Evolutionary conservation across 345 rosid genomes (phyloP), one percentile per base, ranked within the genome.

Genomic region (Eucalyptus leucophloia): DNA sequence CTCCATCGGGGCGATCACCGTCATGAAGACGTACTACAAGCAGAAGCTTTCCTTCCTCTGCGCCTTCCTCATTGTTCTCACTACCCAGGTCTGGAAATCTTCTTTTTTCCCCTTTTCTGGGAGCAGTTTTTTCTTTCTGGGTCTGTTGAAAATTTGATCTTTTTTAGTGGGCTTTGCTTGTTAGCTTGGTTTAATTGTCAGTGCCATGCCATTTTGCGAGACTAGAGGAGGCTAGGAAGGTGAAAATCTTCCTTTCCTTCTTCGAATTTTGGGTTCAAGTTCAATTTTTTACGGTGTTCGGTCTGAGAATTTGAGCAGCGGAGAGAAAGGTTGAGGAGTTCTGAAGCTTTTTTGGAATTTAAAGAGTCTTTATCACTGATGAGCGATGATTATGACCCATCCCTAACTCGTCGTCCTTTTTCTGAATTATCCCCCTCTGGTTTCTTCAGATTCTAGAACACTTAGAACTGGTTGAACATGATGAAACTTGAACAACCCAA

Each of bases 1-100:
- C 92, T 98, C 99, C 37, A 97, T 96, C 58, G 99, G 99, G 30
- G 99, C 99, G 77, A 96, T 98, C 51, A 96, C 99, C 19, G 99
- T 98, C 67, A 98, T 98, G 99, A 98, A 96, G 93, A 97, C 97
- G 90, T 98, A 96, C 88, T 98, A 98, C 53, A 97, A 95, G 90
- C 99, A 97, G 90, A 94, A 92, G 87, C 92, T 98, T 90, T 94
- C 65, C 91, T 98, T 98, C 87, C 87, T 96, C 54, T 98, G 98
- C 32, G 98, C 89, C 24, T 93, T 98, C 53, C 94, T 98, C 89
- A 94, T 98, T 32, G 99, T 98, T 92, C 91, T 98, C 89, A 96
- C 99, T 16, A 94, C 98, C 87, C 99, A 98, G 99, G 99, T 97
- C 9, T 26, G 32, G 9, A 32, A 15, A 15, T 24, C 12, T 12